These are phyloP conservation scores for Bretschneidera sinensis DNA, from an alignment of 345 rosid genomes.

Conservation along the genomic window DNA sequence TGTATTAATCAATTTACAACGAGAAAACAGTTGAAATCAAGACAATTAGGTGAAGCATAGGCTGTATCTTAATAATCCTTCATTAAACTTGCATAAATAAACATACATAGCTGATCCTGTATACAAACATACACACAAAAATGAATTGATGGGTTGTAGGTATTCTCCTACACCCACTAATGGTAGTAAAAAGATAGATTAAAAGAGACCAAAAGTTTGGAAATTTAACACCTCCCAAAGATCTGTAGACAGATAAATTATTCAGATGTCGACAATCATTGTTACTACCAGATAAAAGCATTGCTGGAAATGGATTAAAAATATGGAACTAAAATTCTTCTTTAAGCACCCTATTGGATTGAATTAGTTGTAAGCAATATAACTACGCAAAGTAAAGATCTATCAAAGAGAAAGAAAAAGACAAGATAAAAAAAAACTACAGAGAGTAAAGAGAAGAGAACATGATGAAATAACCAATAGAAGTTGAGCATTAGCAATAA, in stretches of 20 bases:
- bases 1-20: no score
- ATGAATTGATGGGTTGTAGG: background rate
- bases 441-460: background rate
- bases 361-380: background rate
- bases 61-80: background rate
- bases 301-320: background rate
- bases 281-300: no score
- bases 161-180: background rate
- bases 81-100: background rate
- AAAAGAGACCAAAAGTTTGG: no score
- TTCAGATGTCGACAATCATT: no score
- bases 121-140: background rate
- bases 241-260: background rate
- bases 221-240: no score
- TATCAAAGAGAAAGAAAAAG: constrained; percentile 15
- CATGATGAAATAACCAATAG: background rate
- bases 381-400: no score
- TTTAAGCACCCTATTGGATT: background rate
- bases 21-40: no score
- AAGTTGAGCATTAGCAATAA: background rate
- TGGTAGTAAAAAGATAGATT: no score
- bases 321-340: background rate
- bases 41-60: background rate
- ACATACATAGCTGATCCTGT: background rate
- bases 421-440: constrained; percentile 10